A percentile compares a stretch with the other conserved stretches of the same genome.
Conservation (phyloP, 768 basidiomycete species). For the Lentinus tigrinus region DNA sequence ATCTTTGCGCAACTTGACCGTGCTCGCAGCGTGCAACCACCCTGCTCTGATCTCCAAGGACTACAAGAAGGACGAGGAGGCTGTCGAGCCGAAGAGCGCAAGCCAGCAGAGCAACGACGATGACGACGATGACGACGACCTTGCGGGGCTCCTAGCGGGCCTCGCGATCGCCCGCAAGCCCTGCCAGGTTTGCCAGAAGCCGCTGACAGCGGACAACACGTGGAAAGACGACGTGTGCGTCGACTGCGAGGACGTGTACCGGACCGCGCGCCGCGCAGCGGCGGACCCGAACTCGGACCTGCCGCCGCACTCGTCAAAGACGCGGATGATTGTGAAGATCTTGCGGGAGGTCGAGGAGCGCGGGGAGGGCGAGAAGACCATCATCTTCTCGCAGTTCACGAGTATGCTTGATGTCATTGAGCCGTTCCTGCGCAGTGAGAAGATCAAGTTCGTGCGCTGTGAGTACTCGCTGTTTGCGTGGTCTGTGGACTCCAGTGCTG, state of each 20-base stretch:
- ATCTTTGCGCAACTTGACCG: background rate
- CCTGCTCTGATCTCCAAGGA: constrained; percentile 79
- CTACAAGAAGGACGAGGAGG: constrained; percentile 71
- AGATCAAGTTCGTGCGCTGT: constrained; percentile 84
- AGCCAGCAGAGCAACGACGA: constrained; percentile 54
- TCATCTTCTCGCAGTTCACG: constrained; percentile 95
- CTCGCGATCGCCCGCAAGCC: constrained; percentile 62
- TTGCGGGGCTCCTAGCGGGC: constrained; percentile 70
- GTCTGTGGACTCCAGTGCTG: constrained; percentile 8
- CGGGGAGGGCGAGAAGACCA: constrained; percentile 81
- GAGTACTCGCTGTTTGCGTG: constrained; percentile 34
- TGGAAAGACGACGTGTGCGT: constrained; percentile 39
- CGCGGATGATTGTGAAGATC: constrained; percentile 76
- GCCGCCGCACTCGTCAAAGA: constrained; percentile 82
- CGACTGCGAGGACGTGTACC: constrained; percentile 56
- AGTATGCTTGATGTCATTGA: constrained; percentile 83
- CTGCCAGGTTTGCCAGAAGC: constrained; percentile 72
- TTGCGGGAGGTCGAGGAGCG: constrained; percentile 62
- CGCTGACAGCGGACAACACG: constrained; percentile 35
- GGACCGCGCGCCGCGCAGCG: constrained; percentile 42
- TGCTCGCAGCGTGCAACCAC: constrained; percentile 80
- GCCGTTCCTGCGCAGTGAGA: constrained; percentile 71
- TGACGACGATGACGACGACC: constrained; percentile 62
- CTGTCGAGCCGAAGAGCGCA: constrained; percentile 62
- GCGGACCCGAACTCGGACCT: constrained; percentile 34